A percentile compares a stretch with the other conserved stretches of the same genome.
phyloP scores from a whole-genome alignment of 768 basidiomycete genomes.

The Cystobasidium ongulense region DNA sequence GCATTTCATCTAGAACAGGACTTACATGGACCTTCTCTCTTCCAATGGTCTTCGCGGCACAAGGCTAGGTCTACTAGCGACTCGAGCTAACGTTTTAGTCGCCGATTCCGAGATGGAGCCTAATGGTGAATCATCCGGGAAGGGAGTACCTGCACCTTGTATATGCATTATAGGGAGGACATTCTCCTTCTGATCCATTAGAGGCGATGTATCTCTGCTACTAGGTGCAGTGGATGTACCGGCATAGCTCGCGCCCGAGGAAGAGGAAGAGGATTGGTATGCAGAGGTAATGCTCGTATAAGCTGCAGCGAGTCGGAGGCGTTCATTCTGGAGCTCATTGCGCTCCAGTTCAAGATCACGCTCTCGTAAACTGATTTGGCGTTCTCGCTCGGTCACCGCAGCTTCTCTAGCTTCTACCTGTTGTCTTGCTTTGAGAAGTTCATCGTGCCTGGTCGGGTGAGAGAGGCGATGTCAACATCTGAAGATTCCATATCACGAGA shows the following conservation, averaged over 20 bases:
- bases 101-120: slow-evolving; percentile 12
- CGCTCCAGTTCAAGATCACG: slow-evolving; percentile 32
- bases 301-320: slow-evolving; percentile 28
- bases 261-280: slow-evolving; percentile 20
- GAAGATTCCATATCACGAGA: no score
- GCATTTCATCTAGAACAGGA: background rate
- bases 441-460: background rate
- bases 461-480: slow-evolving; percentile 11
- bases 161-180: background rate
- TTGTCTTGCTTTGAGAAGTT: slow-evolving; percentile 4
- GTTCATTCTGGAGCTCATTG: slow-evolving; percentile 14
- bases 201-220: slow-evolving; percentile 14
- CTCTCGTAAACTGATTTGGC: slow-evolving; percentile 33
- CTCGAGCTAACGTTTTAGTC: slow-evolving; percentile 36
- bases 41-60: slow-evolving; percentile 40
- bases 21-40: slow-evolving; percentile 37
- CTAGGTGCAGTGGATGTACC: slow-evolving; percentile 23
- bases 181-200: slow-evolving; percentile 29
- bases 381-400: slow-evolving; percentile 37
- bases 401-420: slow-evolving; percentile 24
- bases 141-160: background rate
- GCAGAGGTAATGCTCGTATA: background rate
- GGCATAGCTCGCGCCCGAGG: background rate
- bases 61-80: slow-evolving; percentile 41
- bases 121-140: background rate